A percentile compares a stretch with the other conserved stretches of the same genome.
phyloP scores from a whole-genome alignment of 1,139 yeast genomes.

The Torulaspora globosa region DNA sequence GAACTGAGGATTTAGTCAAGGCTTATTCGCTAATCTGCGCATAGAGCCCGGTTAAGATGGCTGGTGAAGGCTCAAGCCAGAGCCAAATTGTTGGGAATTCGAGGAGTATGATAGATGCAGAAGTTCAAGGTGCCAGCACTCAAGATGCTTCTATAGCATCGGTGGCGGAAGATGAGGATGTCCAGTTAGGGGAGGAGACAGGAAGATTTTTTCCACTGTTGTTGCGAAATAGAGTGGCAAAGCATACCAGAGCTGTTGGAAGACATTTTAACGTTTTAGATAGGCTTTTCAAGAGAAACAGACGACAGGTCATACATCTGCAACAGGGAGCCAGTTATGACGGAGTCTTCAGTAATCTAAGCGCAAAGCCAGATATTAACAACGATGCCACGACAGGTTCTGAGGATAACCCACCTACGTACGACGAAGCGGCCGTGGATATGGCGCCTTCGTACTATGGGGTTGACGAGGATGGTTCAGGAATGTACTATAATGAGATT shows the following conservation, averaged over 20 bases:
- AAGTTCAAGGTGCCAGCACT: background rate
- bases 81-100: conserved; percentile 16
- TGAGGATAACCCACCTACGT: conserved; percentile 78
- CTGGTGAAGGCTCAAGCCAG: conserved; percentile 7
- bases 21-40: background rate
- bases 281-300: conserved; percentile 33
- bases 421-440: conserved; percentile 94
- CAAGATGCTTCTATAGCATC: background rate
- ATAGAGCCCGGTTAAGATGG: conserved; percentile 3
- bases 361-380: conserved; percentile 69
- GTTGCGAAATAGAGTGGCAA: conserved; percentile 26
- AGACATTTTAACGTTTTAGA: conserved; percentile 40
- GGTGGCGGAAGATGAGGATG: background rate
- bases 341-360: conserved; percentile 88
- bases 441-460: conserved; percentile 98
- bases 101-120: conserved; percentile 7
- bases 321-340: conserved; percentile 44
- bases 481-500: conserved; percentile 70
- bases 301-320: conserved; percentile 11
- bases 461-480: conserved; percentile 67
- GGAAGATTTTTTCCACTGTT: conserved; percentile 11
- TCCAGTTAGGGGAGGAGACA: background rate
- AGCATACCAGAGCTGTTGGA: conserved; percentile 29
- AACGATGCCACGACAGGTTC: conserved; percentile 23
- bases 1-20: background rate